These are phyloP conservation scores for Ophiostoma novo-ulmi DNA, from an alignment of 2,329 filamentous ascomycete genomes.

Conservation along the genomic window DNA sequence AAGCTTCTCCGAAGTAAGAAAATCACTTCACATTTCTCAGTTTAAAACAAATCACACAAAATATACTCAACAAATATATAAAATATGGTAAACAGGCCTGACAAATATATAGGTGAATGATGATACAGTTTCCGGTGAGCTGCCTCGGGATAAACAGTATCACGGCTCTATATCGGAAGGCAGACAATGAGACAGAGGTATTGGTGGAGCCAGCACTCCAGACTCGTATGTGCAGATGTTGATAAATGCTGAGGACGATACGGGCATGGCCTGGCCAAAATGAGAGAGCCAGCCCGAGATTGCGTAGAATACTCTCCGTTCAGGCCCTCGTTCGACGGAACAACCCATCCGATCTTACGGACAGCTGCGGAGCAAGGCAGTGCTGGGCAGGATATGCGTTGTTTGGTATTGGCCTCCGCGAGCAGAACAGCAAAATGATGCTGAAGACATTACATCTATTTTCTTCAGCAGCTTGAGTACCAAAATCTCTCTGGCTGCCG, in stretches of 20 bases:
- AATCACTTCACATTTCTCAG: neutral
- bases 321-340: neutral
- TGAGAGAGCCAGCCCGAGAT: neutral
- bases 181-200: neutral
- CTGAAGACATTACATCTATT: neutral
- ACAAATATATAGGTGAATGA: neutral
- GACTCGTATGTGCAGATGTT: neutral
- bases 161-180: neutral
- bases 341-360: constrained; percentile 9
- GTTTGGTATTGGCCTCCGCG: neutral
- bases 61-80: too few species aligned
- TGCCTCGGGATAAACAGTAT: neutral
- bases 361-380: neutral
- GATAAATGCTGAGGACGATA: neutral
- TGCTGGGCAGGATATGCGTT: neutral
- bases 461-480: neutral
- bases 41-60: neutral
- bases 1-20: neutral
- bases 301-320: neutral
- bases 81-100: neutral
- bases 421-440: neutral
- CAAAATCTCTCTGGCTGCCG: neutral
- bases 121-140: neutral
- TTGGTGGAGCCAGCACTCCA: neutral
- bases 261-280: neutral